These are phyloP conservation scores for Oxytropis ochrocephala DNA, from an alignment of 306 rosid genomes.

Conservation along the genomic window DNA sequence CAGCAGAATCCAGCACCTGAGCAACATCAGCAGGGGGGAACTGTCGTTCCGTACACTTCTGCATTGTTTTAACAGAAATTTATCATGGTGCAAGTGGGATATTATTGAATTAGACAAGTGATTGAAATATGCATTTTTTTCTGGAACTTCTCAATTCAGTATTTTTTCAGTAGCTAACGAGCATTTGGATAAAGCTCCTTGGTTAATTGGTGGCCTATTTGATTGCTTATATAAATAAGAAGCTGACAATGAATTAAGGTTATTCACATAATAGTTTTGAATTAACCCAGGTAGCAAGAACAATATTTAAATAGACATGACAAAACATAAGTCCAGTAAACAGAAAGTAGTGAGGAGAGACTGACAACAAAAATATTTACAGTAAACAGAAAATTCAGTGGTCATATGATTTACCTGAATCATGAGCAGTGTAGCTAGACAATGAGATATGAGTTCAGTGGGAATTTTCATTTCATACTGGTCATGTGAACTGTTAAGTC, in stretches of 20 bases:
- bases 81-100: conserved; percentile 10
- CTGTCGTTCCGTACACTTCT: conserved; percentile 93
- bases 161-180: background rate
- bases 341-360: background rate
- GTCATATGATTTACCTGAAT: conserved; percentile 59
- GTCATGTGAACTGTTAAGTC: conserved; percentile 36
- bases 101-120: background rate
- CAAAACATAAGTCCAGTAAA: background rate
- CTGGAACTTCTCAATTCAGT: background rate
- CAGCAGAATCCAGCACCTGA: conserved; percentile 76
- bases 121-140: background rate
- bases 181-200: background rate
- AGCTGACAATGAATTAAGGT: background rate
- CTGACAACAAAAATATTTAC: conserved; percentile 1
- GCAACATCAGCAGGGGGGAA: conserved; percentile 92
- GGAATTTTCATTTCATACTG: conserved; percentile 62
- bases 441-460: conserved; percentile 73
- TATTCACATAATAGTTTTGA: background rate
- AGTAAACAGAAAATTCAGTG: conserved; percentile 9
- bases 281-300: background rate
- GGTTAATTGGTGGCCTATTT: background rate
- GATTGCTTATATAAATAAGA: background rate
- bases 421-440: conserved; percentile 79
- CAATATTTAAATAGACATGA: background rate
- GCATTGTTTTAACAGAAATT: conserved; percentile 31